A percentile compares a stretch with the other conserved stretches of the same genome.
phyloP scores from a whole-genome alignment of 345 rosid genomes.

The Lepidium didymum region DNA sequence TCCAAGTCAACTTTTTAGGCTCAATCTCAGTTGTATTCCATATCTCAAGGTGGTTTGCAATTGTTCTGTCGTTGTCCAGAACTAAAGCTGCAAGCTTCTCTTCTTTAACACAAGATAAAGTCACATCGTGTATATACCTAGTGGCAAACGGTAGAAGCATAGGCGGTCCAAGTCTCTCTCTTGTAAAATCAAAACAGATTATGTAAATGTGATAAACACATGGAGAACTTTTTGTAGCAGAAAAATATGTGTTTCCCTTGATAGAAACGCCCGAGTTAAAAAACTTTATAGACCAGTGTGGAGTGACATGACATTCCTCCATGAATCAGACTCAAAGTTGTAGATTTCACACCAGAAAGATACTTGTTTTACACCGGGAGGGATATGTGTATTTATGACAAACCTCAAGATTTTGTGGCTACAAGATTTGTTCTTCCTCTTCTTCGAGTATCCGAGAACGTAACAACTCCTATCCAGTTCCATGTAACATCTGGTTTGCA shows the following conservation, averaged over 20 bases:
- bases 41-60: not conserved
- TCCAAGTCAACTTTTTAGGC: not conserved
- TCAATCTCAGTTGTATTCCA: not conserved
- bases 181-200: not conserved
- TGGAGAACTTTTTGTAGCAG: not conserved
- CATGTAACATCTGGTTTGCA: no score
- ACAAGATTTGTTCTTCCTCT: not conserved
- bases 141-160: no score
- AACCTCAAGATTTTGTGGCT: not conserved
- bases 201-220: not conserved
- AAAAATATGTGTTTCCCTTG: not conserved
- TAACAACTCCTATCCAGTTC: not conserved
- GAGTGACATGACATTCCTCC: not conserved
- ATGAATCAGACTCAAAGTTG: not conserved
- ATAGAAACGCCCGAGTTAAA: not conserved
- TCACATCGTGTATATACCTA: no score
- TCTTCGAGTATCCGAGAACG: not conserved
- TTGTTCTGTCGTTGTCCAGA: no score
- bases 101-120: no score
- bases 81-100: not conserved
- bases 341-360: not conserved
- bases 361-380: no score
- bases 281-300: not conserved
- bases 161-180: no score
- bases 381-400: no score